A percentile compares a stretch with the other conserved stretches of the same genome.
phyloP scores from a whole-genome alignment of 805 yeast genomes.

The Wickerhamiella lipophila region DNA sequence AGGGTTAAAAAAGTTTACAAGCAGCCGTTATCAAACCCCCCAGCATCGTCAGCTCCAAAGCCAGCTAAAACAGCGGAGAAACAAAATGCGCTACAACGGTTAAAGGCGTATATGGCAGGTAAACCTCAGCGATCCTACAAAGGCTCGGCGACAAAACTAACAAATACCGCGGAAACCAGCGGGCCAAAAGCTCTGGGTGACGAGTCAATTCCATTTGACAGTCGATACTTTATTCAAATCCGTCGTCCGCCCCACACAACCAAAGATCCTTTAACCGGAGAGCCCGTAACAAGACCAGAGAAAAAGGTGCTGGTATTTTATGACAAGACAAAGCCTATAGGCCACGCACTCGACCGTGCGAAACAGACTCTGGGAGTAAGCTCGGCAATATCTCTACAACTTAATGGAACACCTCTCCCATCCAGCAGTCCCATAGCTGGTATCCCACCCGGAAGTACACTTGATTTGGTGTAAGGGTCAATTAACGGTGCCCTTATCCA shows the following conservation, averaged over 20 bases:
- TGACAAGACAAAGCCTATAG: constrained; percentile 12
- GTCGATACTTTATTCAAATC: constrained; percentile 26
- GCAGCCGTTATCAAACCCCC: not conserved
- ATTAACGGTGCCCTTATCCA: too few relatives aligned
- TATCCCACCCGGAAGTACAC: not conserved
- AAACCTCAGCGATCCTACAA: not conserved
- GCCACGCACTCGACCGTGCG: constrained; percentile 7
- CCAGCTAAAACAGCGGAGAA: not conserved
- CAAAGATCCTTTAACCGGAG: constrained; percentile 14
- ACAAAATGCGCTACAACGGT: constrained; percentile 1
- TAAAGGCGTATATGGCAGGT: constrained; percentile 7
- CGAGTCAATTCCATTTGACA: constrained; percentile 22
- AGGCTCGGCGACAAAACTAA: not conserved
- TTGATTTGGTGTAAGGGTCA: not conserved
- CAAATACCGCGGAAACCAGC: constrained; percentile 20
- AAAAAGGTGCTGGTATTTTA: constrained; percentile 18
- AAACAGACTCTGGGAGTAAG: not conserved
- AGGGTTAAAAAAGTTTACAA: not conserved
- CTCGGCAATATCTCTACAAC: not conserved
- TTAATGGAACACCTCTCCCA: constrained; percentile 1
- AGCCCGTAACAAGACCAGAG: constrained; percentile 14
- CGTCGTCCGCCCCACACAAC: constrained; percentile 16
- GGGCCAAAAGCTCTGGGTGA: constrained; percentile 23
- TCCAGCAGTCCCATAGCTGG: not conserved
- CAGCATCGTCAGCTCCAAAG: too few relatives aligned